A percentile compares a stretch with the other conserved stretches of the same genome.
Evolutionary conservation across 2,329 filamentous ascomycete species (phyloP).

Genomic region (Alternaria sp.): DNA sequence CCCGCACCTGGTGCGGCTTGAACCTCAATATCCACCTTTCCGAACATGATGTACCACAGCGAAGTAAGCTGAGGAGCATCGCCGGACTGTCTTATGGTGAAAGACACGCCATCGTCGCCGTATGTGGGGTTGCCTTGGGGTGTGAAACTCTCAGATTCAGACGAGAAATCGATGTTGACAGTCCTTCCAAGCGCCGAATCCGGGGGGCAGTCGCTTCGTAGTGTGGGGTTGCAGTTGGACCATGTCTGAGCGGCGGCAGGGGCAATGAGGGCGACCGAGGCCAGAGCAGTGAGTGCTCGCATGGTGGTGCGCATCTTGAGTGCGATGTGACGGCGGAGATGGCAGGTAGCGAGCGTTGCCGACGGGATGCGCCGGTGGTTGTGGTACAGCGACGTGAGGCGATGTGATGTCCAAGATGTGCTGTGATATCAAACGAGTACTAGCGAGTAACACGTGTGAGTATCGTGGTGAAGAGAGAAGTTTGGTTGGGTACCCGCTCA

Average conservation of each 20-base stretch:
- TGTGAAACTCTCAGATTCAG: constrained; percentile 78
- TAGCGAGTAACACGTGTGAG: constrained; percentile 17
- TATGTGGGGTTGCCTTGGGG: constrained; percentile 75
- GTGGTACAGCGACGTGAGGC: constrained; percentile 8
- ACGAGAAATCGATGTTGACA: constrained; percentile 83
- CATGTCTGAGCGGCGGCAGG: constrained; percentile 60
- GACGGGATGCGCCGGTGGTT: neutral
- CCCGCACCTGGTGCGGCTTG: constrained; percentile 87
- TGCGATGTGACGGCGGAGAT: constrained; percentile 13
- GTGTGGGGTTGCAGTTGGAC: constrained; percentile 62
- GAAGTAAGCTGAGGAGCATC: constrained; percentile 87
- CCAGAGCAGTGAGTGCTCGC: constrained; percentile 47
- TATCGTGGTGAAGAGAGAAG: constrained; percentile 5
- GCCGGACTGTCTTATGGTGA: constrained; percentile 78
- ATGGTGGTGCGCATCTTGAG: constrained; percentile 43
- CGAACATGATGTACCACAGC: constrained; percentile 99
- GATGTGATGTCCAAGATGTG: constrained; percentile 7
- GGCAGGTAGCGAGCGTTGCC: constrained; percentile 9
- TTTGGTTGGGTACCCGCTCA: constrained; percentile 22
- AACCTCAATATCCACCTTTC: constrained; percentile 82
- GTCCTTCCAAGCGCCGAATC: constrained; percentile 82
- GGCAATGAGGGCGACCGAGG: constrained; percentile 49
- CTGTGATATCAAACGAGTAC: constrained; percentile 6
- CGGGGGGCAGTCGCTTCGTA: constrained; percentile 68
- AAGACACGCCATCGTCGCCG: constrained; percentile 75